These are phyloP conservation scores for Phlyctochytrium planicorne DNA, from an alignment of 192 early-diverging fungal species.

Conservation along the genomic window DNA sequence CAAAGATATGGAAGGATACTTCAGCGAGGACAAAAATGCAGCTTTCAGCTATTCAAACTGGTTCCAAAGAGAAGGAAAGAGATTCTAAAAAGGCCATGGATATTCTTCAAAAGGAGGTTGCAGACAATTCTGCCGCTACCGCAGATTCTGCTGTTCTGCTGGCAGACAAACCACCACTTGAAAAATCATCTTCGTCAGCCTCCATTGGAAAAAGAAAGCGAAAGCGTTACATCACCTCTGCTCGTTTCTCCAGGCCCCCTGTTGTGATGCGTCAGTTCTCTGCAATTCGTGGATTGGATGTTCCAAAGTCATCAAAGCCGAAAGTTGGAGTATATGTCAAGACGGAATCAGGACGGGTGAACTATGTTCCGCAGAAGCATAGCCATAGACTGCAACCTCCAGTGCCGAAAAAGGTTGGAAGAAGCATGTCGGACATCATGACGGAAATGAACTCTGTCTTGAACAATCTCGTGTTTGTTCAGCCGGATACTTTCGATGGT, in stretches of 20 bases:
- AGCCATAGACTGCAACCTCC: constrained; percentile 9
- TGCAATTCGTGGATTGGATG: not conserved
- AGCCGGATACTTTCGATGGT: not conserved
- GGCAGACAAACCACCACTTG: too few species aligned
- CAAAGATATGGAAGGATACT: not conserved
- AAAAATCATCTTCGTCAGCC: too few species aligned
- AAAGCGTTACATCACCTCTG: too few species aligned
- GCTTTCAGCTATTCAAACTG: too few species aligned
- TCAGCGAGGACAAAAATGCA: not conserved
- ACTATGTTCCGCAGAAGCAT: not conserved
- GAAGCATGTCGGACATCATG: constrained; percentile 16
- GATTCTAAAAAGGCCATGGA: too few species aligned
- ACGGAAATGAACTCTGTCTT: constrained; percentile 18
- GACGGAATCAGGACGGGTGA: not conserved
- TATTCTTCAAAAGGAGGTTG: too few species aligned
- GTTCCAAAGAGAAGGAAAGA: too few species aligned
- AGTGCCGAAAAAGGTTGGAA: constrained; percentile 8
- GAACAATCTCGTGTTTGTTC: constrained; percentile 19
- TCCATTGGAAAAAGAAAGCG: too few species aligned
- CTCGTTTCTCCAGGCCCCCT: too few species aligned
- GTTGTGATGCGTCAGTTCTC: too few species aligned
- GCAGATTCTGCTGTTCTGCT: too few species aligned
- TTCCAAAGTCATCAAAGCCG: not conserved
- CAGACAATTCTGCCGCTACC: too few species aligned
- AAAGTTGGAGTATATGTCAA: not conserved